These are phyloP conservation scores for Termitomyces sp. DNA, from an alignment of 768 basidiomycete species.

Conservation along the genomic window DNA sequence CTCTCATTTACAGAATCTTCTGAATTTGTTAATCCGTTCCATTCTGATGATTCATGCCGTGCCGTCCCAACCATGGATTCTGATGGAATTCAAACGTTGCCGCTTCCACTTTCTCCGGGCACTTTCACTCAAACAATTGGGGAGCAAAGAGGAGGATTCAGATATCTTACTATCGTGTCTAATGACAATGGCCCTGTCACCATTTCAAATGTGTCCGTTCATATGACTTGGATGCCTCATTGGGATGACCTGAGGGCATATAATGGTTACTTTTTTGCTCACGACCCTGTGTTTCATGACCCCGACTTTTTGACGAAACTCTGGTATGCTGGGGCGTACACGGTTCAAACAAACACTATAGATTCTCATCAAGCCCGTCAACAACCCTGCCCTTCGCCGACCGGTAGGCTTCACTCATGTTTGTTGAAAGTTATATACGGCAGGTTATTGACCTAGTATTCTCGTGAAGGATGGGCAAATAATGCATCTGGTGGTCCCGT, in stretches of 20 bases:
- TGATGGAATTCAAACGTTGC: conserved; percentile 32
- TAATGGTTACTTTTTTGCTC: conserved; percentile 44
- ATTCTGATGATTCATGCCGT: conserved; percentile 38
- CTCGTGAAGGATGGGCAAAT: conserved; percentile 39
- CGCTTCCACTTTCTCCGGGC: conserved; percentile 22
- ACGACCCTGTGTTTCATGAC: conserved; percentile 39
- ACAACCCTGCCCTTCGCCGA: conserved; percentile 24
- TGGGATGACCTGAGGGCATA: conserved; percentile 43
- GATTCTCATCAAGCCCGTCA: conserved; percentile 31
- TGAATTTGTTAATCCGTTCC: conserved; percentile 39
- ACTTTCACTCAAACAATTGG: conserved; percentile 31
- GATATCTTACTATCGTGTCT: conserved; percentile 42
- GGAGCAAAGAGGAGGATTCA: conserved; percentile 44
- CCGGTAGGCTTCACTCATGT: conserved; percentile 11
- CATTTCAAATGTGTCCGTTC: conserved; percentile 39
- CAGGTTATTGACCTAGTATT: neutral
- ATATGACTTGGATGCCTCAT: conserved; percentile 47
- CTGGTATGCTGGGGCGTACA: conserved; percentile 56
- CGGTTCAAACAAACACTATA: conserved; percentile 48
- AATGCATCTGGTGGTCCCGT: conserved; percentile 44
- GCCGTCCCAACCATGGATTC: conserved; percentile 19
- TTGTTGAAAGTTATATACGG: neutral
- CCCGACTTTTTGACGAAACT: conserved; percentile 43
- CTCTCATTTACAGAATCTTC: conserved; percentile 50
- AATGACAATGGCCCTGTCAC: conserved; percentile 32